phyloP scores from a whole-genome alignment of 139 green algal genomes.

The Picochlorum sp. region DNA sequence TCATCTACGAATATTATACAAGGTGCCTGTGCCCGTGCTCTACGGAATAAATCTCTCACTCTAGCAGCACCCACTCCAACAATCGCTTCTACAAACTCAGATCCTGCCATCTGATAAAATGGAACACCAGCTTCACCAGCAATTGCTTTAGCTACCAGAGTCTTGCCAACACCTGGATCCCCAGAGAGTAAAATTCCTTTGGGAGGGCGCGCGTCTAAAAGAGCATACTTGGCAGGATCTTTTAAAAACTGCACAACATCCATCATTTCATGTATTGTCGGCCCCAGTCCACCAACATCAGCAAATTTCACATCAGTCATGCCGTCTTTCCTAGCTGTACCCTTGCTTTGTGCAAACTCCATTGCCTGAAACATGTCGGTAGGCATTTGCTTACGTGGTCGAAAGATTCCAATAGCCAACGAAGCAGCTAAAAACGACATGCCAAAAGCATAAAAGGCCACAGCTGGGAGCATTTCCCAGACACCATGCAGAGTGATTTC shows the following conservation, averaged over 20 bases:
- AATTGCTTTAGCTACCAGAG: constrained; percentile 87
- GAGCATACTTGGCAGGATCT: constrained; percentile 64
- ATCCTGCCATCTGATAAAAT: constrained; percentile 91
- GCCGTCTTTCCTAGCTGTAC: constrained; percentile 70
- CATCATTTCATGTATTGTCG: constrained; percentile 64
- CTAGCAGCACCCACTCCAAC: constrained; percentile 92
- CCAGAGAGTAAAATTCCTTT: constrained; percentile 96
- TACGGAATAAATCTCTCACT: constrained; percentile 92
- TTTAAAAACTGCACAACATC: constrained; percentile 85
- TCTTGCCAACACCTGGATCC: constrained; percentile 81
- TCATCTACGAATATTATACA: constrained; percentile 99
- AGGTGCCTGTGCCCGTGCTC: constrained; percentile 68
- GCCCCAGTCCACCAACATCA: constrained; percentile 88
- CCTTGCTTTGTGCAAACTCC: constrained; percentile 88
- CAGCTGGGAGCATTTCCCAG: constrained; percentile 4
- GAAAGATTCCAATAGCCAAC: constrained; percentile 49
- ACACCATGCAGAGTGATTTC: constrained; percentile 16
- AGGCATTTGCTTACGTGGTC: constrained; percentile 45
- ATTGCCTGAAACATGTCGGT: constrained; percentile 52
- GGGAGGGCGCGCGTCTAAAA: constrained; percentile 72
- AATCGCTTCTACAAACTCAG: constrained; percentile 96
- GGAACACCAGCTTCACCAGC: constrained; percentile 76
- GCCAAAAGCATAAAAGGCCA: constrained; percentile 28
- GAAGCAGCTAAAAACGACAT: constrained; percentile 37
- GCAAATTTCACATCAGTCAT: constrained; percentile 70